These are phyloP conservation scores for Lepraria neglecta DNA, from an alignment of 495 filamentous ascomycete genomes.

Conservation along the genomic window DNA sequence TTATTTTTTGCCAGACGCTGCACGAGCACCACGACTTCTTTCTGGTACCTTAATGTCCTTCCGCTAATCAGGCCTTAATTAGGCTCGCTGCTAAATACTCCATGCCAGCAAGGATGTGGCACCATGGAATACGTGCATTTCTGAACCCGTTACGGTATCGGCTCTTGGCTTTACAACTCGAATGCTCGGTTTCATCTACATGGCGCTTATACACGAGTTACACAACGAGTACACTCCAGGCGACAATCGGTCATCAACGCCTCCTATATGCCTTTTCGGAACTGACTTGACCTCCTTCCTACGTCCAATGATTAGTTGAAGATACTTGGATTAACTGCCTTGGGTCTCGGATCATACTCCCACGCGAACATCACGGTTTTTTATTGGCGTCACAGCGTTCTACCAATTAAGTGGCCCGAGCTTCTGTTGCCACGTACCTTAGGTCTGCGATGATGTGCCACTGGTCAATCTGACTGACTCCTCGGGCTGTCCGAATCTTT, in stretches of 20 bases:
- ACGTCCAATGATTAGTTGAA: constrained; percentile 36
- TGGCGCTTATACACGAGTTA: constrained; percentile 34
- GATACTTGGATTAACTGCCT: constrained; percentile 91
- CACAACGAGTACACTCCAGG: constrained; percentile 41
- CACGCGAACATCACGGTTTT: too few relatives aligned
- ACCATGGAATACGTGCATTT: constrained; percentile 46
- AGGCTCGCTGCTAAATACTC: constrained; percentile 38
- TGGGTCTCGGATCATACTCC: constrained; percentile 18
- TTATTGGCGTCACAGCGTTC: too few relatives aligned
- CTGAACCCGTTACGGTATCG: constrained; percentile 41
- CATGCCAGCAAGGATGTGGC: constrained; percentile 51
- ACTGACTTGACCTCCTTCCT: constrained; percentile 43
- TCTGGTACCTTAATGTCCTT: constrained; percentile 44
- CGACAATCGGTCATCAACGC: too few relatives aligned
- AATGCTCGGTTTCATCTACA: constrained; percentile 48
- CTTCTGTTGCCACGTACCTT: too few relatives aligned
- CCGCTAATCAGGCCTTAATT: constrained; percentile 35
- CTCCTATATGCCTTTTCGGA: constrained; percentile 34
- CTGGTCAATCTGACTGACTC: too few relatives aligned
- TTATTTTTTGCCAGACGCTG: constrained; percentile 30
- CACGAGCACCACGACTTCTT: constrained; percentile 47
- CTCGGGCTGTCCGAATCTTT: too few relatives aligned
- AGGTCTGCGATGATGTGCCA: too few relatives aligned
- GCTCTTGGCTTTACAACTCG: constrained; percentile 43
- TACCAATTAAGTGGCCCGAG: background rate